phyloP scores from a whole-genome alignment of 345 rosid species.

The Ricinus communis region DNA sequence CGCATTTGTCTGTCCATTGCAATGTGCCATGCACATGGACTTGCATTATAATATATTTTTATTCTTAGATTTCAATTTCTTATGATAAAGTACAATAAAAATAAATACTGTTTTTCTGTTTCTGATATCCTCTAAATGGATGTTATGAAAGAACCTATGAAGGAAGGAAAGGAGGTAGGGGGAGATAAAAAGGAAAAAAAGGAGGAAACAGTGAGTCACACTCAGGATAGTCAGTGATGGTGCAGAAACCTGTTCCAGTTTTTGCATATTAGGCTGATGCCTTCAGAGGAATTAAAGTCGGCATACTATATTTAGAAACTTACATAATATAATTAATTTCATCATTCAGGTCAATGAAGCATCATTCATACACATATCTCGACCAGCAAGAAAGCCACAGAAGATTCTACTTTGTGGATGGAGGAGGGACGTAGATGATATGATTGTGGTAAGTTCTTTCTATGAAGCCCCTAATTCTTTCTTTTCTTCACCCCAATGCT shows the following conservation, averaged over 20 bases:
- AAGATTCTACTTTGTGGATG: conserved; percentile 88
- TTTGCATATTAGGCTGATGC: conserved; percentile 31
- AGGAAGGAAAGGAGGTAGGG: background rate
- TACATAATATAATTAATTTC: conserved; percentile 47
- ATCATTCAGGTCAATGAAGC: conserved; percentile 71
- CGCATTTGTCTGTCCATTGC: background rate
- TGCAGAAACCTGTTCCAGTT: conserved; percentile 13
- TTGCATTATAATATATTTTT: background rate
- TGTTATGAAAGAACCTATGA: background rate
- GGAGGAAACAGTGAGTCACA: conserved; percentile 9
- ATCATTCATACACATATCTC: conserved; percentile 52
- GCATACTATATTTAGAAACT: conserved; percentile 30
- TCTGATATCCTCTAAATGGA: background rate
- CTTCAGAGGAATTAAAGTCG: conserved; percentile 32
- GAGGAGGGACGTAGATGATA: conserved; percentile 89
- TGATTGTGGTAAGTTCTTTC: conserved; percentile 77
- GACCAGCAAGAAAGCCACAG: conserved; percentile 69
- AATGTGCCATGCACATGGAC: background rate
- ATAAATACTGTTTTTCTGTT: background rate
- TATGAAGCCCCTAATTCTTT: conserved; percentile 57
- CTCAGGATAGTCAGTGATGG: conserved; percentile 10
- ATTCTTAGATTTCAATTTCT: background rate
- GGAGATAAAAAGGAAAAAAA: conserved; percentile 14
- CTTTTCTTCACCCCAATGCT: conserved; percentile 50
- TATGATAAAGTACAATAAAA: background rate